Conservation (phyloP, 345 rosid species). For the Carallia pectinifolia region DNA sequence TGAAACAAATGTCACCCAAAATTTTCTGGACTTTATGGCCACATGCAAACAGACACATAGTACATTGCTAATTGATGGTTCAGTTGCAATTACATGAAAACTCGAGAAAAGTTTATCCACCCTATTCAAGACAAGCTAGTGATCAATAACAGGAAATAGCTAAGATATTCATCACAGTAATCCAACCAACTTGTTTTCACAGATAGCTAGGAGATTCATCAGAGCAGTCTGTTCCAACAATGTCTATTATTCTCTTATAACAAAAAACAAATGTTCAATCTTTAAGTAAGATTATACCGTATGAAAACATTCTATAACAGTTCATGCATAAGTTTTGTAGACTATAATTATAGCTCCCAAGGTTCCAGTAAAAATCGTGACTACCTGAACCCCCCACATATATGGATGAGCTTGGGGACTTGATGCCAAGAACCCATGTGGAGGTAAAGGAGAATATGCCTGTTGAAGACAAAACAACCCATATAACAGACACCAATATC, state of each 20-base stretch:
- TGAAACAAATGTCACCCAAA: neutral
- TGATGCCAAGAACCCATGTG: constrained; percentile 92
- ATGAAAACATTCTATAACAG: too few species aligned
- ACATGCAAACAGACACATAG: too few species aligned
- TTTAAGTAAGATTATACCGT: too few species aligned
- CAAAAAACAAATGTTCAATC: too few species aligned
- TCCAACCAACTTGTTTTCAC: neutral
- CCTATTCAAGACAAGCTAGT: too few species aligned
- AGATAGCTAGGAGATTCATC: neutral
- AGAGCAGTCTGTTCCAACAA: neutral
- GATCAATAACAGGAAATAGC: too few species aligned
- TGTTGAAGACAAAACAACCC: constrained; percentile 33
- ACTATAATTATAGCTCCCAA: neutral
- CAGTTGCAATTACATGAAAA: too few species aligned
- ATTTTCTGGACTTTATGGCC: too few species aligned
- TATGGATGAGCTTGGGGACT: constrained; percentile 98
- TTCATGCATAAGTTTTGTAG: neutral
- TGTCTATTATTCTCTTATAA: too few species aligned
- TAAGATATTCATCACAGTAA: too few species aligned
- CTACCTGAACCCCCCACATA: constrained; percentile 99
- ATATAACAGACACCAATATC: constrained; percentile 15
- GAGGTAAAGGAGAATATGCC: constrained; percentile 92
- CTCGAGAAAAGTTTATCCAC: too few species aligned
- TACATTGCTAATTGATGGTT: too few species aligned
- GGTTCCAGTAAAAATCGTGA: neutral